Conservation (phyloP, 768 basidiomycete species). For the Mycena vitilis region DNA sequence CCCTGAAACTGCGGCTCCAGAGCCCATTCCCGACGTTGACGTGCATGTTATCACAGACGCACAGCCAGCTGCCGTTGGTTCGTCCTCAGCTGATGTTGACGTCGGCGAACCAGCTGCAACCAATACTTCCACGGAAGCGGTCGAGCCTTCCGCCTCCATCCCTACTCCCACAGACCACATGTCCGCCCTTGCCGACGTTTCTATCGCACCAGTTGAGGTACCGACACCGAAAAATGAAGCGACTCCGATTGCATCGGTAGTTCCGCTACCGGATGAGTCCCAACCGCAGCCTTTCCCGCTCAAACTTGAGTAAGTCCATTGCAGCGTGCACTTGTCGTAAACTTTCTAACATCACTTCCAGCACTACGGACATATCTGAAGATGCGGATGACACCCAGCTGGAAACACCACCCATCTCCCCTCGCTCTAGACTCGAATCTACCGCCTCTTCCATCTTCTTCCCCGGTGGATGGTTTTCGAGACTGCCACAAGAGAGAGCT, state of each 20-base stretch:
- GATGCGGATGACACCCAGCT: slow-evolving; percentile 14
- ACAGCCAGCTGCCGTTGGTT: no score
- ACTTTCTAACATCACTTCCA: slow-evolving; percentile 19
- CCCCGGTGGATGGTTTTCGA: slow-evolving; percentile 67
- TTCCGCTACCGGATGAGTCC: slow-evolving; percentile 22
- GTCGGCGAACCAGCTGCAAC: no score
- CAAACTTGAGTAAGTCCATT: slow-evolving; percentile 18
- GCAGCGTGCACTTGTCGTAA: background rate
- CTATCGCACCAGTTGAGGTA: slow-evolving; percentile 6
- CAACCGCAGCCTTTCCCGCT: slow-evolving; percentile 26
- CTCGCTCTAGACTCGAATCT: slow-evolving; percentile 61
- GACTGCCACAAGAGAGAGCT: slow-evolving; percentile 55
- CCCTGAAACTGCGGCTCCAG: no score
- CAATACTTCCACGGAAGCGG: no score
- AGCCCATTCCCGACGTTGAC: no score
- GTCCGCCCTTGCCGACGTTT: background rate
- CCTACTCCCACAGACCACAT: background rate
- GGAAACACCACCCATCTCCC: slow-evolving; percentile 34
- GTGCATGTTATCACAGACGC: no score
- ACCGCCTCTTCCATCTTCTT: slow-evolving; percentile 68
- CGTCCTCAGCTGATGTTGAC: no score
- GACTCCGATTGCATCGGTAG: slow-evolving; percentile 22
- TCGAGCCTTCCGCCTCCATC: background rate
- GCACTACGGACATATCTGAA: slow-evolving; percentile 29
- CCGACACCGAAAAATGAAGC: background rate